These are phyloP conservation scores for Pseudoperonospora humuli DNA, from an alignment of 352 stramenopile genomes.

Conservation along the genomic window DNA sequence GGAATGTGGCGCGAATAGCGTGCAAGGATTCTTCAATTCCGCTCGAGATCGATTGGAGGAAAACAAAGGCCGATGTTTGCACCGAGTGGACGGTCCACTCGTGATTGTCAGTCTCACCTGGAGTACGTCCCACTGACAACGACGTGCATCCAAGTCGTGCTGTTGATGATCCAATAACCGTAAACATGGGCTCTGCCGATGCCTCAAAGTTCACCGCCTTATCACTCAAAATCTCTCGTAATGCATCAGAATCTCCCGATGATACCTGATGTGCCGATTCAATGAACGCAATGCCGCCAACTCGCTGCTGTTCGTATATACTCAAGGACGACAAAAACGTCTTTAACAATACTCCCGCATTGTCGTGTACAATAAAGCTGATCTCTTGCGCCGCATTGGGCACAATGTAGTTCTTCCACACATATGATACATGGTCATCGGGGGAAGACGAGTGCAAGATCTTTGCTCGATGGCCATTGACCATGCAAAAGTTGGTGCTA, in stretches of 20 bases:
- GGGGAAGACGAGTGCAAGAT: constrained; percentile 73
- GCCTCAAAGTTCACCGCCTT: constrained; percentile 82
- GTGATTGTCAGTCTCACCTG: constrained; percentile 57
- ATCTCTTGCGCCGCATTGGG: constrained; percentile 78
- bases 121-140: constrained; percentile 67
- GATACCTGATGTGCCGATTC: constrained; percentile 70
- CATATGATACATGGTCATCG: constrained; percentile 71
- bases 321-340: constrained; percentile 50
- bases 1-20: constrained; percentile 76
- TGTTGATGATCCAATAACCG: constrained; percentile 65
- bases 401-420: constrained; percentile 84
- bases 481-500: constrained; percentile 69
- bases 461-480: constrained; percentile 77
- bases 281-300: constrained; percentile 81
- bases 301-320: constrained; percentile 45
- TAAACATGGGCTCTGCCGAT: constrained; percentile 79
- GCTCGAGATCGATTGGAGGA: constrained; percentile 67
- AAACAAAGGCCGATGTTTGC: constrained; percentile 83
- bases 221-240: constrained; percentile 54
- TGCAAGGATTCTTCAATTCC: constrained; percentile 69
- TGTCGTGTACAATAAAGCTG: constrained; percentile 77
- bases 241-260: constrained; percentile 38
- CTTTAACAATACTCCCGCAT: constrained; percentile 63
- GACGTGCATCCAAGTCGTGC: constrained; percentile 65
- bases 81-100: constrained; percentile 83